Evolutionary conservation across 1,139 yeast genomes (phyloP).

Genomic region (Diutina sp.): DNA sequence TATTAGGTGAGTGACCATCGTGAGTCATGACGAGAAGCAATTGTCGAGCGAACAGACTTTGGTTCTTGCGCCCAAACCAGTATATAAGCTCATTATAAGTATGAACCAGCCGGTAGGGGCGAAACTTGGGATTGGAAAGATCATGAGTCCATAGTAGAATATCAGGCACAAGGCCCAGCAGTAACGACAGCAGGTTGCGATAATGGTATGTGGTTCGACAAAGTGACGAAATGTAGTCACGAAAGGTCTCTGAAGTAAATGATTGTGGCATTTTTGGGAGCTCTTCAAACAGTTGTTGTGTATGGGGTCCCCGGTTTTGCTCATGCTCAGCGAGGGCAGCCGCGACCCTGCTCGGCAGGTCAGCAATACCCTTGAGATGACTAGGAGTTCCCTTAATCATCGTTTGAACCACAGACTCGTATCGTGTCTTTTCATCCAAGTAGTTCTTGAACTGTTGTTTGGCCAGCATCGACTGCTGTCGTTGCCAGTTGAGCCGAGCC

Average conservation of each 20-base stretch:
- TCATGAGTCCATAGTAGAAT: conserved; percentile 28
- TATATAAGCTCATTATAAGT: conserved; percentile 30
- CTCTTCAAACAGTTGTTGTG: conserved; percentile 13
- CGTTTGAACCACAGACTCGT: conserved; percentile 20
- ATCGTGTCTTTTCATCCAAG: conserved; percentile 16
- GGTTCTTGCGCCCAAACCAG: conserved; percentile 28
- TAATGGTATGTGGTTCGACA: conserved; percentile 24
- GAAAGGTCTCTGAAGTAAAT: conserved; percentile 18
- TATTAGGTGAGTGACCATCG: conserved; percentile 29
- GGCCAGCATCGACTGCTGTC: conserved; percentile 9
- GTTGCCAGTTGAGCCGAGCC: conserved; percentile 18
- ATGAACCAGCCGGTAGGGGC: conserved; percentile 19
- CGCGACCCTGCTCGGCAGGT: conserved; percentile 5
- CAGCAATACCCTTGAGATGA: conserved; percentile 11
- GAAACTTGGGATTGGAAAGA: conserved; percentile 17
- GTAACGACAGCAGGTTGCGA: conserved; percentile 22
- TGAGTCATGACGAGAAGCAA: conserved; percentile 27
- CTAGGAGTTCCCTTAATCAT: conserved; percentile 23
- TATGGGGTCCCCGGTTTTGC: conserved; percentile 3
- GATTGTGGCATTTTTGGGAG: conserved; percentile 22
- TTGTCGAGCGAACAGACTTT: conserved; percentile 23
- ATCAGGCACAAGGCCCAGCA: conserved; percentile 25
- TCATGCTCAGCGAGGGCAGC: conserved; percentile 7
- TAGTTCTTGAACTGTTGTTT: conserved; percentile 6
- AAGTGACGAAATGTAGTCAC: conserved; percentile 22